Base-by-base conservation (phyloP, 139 green algal species). In the Chlamydomonas urium region DNA sequence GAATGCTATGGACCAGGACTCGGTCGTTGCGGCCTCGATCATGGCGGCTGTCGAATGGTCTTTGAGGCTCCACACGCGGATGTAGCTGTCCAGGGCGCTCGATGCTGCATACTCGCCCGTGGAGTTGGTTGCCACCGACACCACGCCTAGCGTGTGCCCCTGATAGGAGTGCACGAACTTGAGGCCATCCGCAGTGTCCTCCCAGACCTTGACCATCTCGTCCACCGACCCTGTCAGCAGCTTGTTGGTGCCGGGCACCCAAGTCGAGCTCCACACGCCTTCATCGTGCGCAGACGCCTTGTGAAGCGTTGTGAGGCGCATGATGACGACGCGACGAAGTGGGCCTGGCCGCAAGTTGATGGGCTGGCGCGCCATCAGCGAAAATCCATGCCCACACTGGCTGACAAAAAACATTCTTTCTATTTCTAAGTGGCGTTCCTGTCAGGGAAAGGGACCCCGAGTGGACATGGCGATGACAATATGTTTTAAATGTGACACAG, bases 1-100 rank as follows among this genome's bases (percentile, higher is more conserved):
- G 60, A 97, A 97, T 0, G 81, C 72, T 5, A 94, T 78, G 17
- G 73, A 69, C 93, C 93, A 98, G 2, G 86, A 87, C 72, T 98
- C 93, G 5, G 90, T 94, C 1, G 93, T 89, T 10, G 83, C 81
- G 26, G 80, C 82, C 76, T 96, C 88, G 29, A 96, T 85, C 4
- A 87, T 62, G 3, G 80, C 81, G 17, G 86, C 78, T 10, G 75
- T 81, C 34, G 45, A 75, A 37, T 77, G 79, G 34, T 88, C 81
- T 6, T 69, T 60, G 5, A 92, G 72, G 36, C 83, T 81, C 82
- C 89, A 96, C 28, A 97, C 81, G 0, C 88, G 81, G 14, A 98
- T 86, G 3, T 84, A 82, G 66, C 82, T 91, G 81, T 98, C 93
- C 2, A 98, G 79, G 0, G 89, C 84, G 68, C 75, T 90, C 14